Evolutionary conservation across 345 rosid species (phyloP).

Genomic region (Eucalyptus curtisii): DNA sequence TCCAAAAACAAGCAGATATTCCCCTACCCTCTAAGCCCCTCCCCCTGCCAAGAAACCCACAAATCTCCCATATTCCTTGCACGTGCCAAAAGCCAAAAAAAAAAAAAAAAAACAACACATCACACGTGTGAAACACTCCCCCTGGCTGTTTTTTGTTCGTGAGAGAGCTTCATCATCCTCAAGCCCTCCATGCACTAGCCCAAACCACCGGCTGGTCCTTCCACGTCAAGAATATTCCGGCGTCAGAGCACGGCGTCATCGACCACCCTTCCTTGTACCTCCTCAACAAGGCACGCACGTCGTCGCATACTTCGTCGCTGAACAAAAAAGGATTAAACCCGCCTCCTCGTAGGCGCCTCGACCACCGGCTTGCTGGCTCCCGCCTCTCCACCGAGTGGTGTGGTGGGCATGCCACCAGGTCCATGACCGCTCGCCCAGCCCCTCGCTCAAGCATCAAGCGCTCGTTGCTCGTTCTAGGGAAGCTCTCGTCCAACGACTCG

Average conservation of each 20-base stretch:
- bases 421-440: constrained; percentile 69
- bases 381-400: constrained; percentile 58
- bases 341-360: constrained; percentile 39
- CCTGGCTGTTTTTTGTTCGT: background rate
- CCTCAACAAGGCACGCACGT: constrained; percentile 79
- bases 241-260: constrained; percentile 53
- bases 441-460: constrained; percentile 75
- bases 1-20: background rate
- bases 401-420: constrained; percentile 69
- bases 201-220: constrained; percentile 94
- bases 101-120: background rate
- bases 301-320: constrained; percentile 90
- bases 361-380: constrained; percentile 75
- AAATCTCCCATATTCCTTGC: background rate
- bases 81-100: background rate
- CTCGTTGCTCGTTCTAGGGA: constrained; percentile 70
- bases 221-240: constrained; percentile 91
- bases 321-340: constrained; percentile 37
- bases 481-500: constrained; percentile 72
- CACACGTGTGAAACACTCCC: background rate
- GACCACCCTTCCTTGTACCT: constrained; percentile 96
- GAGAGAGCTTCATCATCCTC: background rate
- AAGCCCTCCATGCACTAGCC: constrained; percentile 93
- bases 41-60: background rate
- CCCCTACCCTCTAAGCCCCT: background rate